phyloP scores from a whole-genome alignment of 2,329 filamentous ascomycete genomes.

The Fusarium bactridioides region DNA sequence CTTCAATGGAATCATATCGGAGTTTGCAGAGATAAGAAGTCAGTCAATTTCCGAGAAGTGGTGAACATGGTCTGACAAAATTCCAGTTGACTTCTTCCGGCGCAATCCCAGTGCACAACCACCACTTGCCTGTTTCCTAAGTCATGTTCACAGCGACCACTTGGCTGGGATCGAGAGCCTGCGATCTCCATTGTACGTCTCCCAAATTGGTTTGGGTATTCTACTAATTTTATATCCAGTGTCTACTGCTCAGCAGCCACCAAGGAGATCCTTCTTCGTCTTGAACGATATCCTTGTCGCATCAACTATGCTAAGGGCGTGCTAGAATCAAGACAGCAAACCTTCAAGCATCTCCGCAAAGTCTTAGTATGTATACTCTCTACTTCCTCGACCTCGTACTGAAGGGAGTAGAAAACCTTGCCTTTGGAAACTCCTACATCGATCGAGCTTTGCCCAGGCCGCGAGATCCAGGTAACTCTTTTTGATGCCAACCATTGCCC shows the following conservation, averaged over 20 bases:
- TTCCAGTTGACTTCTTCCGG: slow-evolving; percentile 82
- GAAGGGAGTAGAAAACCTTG: slow-evolving; percentile 69
- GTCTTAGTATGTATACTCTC: slow-evolving; percentile 60
- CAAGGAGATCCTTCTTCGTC: slow-evolving; percentile 77
- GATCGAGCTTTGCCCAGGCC: slow-evolving; percentile 76
- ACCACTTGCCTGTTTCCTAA: slow-evolving; percentile 85
- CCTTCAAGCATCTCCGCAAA: slow-evolving; percentile 78
- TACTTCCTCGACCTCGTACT: neutral
- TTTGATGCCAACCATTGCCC: slow-evolving; percentile 93
- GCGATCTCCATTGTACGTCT: slow-evolving; percentile 73
- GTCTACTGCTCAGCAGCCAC: slow-evolving; percentile 91
- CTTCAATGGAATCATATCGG: slow-evolving; percentile 74
- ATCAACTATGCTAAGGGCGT: slow-evolving; percentile 83
- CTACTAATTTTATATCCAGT: slow-evolving; percentile 43
- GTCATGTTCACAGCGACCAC: slow-evolving; percentile 93
- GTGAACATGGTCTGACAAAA: neutral
- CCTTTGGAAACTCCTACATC: slow-evolving; percentile 81
- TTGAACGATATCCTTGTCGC: slow-evolving; percentile 81
- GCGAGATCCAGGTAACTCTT: slow-evolving; percentile 79
- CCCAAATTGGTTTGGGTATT: too few relatives aligned
- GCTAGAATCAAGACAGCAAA: slow-evolving; percentile 75
- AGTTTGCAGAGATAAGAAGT: slow-evolving; percentile 83
- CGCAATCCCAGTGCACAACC: slow-evolving; percentile 59
- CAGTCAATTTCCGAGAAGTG: neutral
- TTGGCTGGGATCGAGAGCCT: slow-evolving; percentile 80